Conservation (phyloP, 139 green algal genomes). For the Chloropicon primus region DNA sequence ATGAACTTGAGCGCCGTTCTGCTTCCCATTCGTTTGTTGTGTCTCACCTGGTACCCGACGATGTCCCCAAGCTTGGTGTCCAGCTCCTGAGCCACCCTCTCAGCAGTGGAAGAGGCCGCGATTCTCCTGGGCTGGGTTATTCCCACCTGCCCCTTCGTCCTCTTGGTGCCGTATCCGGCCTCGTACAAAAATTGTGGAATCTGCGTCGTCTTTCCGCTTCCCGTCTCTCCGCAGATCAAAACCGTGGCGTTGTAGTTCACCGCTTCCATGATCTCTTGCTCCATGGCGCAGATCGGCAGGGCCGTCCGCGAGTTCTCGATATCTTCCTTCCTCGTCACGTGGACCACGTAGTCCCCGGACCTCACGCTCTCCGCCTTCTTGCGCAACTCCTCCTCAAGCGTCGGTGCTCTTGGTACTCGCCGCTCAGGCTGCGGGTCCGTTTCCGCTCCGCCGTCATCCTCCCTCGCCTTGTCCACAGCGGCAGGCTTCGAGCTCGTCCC, state of each 20-base stretch:
- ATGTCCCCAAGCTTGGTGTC: conserved; percentile 29
- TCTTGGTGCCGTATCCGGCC: conserved; percentile 75
- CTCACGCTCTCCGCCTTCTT: background rate
- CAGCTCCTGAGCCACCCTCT: conserved; percentile 20
- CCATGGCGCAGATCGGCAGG: background rate
- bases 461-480: too few species aligned
- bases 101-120: conserved; percentile 45
- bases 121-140: conserved; percentile 90
- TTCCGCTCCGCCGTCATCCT: too few species aligned
- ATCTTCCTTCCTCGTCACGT: background rate
- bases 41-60: conserved; percentile 38
- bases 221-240: conserved; percentile 93
- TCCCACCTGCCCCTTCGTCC: conserved; percentile 37
- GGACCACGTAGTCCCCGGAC: background rate
- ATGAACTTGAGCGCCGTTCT: conserved; percentile 84
- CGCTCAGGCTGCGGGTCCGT: too few species aligned
- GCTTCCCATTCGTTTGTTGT: conserved; percentile 59
- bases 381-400: background rate
- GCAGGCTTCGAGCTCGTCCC: too few species aligned
- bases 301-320: background rate
- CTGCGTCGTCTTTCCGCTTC: conserved; percentile 83
- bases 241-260: conserved; percentile 15
- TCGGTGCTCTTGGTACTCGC: too few species aligned
- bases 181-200: conserved; percentile 97
- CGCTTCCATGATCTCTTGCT: background rate